Evolutionary conservation across 2,329 filamentous ascomycete genomes (phyloP).

Genomic region (Cladosporium sp.): DNA sequence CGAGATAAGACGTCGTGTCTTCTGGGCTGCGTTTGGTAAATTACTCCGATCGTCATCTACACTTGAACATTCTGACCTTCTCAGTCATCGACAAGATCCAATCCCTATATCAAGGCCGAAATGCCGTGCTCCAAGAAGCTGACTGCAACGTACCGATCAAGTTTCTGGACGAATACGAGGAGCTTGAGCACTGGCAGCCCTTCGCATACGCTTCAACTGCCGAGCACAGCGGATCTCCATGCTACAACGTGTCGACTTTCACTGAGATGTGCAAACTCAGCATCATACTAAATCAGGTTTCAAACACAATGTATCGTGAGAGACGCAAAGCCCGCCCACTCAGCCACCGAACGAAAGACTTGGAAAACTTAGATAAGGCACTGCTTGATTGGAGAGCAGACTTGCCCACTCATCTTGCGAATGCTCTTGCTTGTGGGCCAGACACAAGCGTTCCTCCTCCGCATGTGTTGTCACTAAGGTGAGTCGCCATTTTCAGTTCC

Average conservation of each 20-base stretch:
- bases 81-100: slow-evolving; percentile 14
- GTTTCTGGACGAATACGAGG: slow-evolving; percentile 10
- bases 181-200: slow-evolving; percentile 11
- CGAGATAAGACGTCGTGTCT: slow-evolving; percentile 43
- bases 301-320: slow-evolving; percentile 4
- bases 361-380: slow-evolving; percentile 3
- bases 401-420: background rate
- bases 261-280: slow-evolving; percentile 5
- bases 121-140: slow-evolving; percentile 5
- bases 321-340: slow-evolving; percentile 1
- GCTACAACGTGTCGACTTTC: slow-evolving; percentile 11
- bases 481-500: too few relatives aligned
- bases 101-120: slow-evolving; percentile 5
- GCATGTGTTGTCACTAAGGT: slow-evolving; percentile 5
- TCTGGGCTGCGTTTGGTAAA: slow-evolving; percentile 42
- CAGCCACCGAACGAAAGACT: slow-evolving; percentile 3
- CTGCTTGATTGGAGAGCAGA: slow-evolving; percentile 6
- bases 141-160: slow-evolving; percentile 9
- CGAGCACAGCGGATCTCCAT: slow-evolving; percentile 35
- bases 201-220: slow-evolving; percentile 31
- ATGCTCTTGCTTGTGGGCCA: slow-evolving; percentile 5
- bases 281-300: slow-evolving; percentile 8
- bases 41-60: slow-evolving; percentile 48
- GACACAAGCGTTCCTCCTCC: slow-evolving; percentile 9
- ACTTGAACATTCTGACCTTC: slow-evolving; percentile 29